Evolutionary conservation across 2,329 filamentous ascomycete species (phyloP), one percentile per base, ranked within the genome.

Genomic region (Curvularia spicifera): DNA sequence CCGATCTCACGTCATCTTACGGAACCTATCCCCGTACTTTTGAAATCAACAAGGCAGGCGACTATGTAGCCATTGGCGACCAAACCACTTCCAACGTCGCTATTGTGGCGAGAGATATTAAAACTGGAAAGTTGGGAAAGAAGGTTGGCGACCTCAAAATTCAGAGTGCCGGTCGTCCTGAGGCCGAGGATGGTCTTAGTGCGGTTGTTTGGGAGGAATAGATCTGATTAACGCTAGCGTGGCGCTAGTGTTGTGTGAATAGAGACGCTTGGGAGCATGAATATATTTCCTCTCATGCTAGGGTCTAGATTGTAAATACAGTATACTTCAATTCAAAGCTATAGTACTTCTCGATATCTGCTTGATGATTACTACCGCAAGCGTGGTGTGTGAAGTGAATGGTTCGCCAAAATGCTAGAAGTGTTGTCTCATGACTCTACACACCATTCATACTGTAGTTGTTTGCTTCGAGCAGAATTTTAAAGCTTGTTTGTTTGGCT

Each of bases 11-110:
- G 0, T 73, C 71, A 4, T 67, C 74, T 1, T 69, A 72, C 39
- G 70, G 69, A 15, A 72, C 68, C 24, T 76, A 74, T 53, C 75
- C 75, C 13, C 68, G 74, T 7, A 76, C 74, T 0, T 76, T 76
- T 35, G 68, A 71, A 13, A 73, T 76, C 58, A 75, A 71, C 56
- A 70, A 73, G 46, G 71, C 66, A 7, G 72, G 73, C 13, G 65
- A 70, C 15, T 71, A 62, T 40, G 65, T 71, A 7, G 72, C 72
- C 3, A 70, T 75, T 51, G 72, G 71, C 12, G 71, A 71, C 24
- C 72, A 75, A 46, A 73, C 71, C 4, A 73, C 67, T 15, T 63
- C 69, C 4, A 74, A 74, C 40, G 71, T 75, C 3, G 72, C 71
- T 1, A 71, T 75, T 37, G 71, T 76, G 10, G 54, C 64, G 26